Base-by-base conservation (phyloP, 2,329 filamentous ascomycete genomes). In the Phaeosphaeriaceae sp. region DNA sequence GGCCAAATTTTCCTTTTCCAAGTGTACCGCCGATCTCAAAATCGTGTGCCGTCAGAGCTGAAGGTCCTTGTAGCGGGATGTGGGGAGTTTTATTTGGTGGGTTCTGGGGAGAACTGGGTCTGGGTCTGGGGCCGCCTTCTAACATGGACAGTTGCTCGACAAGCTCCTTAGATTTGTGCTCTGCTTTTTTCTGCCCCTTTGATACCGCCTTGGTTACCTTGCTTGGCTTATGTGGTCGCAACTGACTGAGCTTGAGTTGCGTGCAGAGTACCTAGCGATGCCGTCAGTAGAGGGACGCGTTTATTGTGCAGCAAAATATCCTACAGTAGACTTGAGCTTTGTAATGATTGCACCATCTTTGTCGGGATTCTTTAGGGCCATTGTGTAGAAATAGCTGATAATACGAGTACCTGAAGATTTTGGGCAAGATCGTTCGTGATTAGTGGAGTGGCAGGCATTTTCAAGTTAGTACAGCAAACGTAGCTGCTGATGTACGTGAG, bases 1-100 rank as follows among this genome's bases (percentile, higher is more conserved):
- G 82, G 6, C 89, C 89, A 66, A 92, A 93, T 71, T 92, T 92
- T 52, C 89, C 89, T 74, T 92, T 92, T 37, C 89, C 89, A 2
- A 93, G 78, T 1, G 88, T 87, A 52, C 88, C 86, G 16, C 89
- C 89, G 58, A 93, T 92, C 74, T 95, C 90, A 70, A 95, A 94
- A 88, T 92, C 92, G 73, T 88, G 87, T 13, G 40, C 44, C 37
- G 35, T 33, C 3, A 50, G 32, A 3, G 17, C 26, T 6, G 30
- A 35, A 11, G 41, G 38, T 7, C 8, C 38, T 13, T 17, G 13
- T 11, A 41, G 38, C 8, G 26, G 23, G 13, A 16, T 30, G 9
- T 30, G 15, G 17, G 15, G 21, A 12, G 38, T 17, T 30, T n/a
- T 15, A 30, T 29, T 12, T 18, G 16, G 16, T n/a, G 40, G 33